Conservation (phyloP, 169 alveolate species). For the Plasmodium gallinaceum region DNA sequence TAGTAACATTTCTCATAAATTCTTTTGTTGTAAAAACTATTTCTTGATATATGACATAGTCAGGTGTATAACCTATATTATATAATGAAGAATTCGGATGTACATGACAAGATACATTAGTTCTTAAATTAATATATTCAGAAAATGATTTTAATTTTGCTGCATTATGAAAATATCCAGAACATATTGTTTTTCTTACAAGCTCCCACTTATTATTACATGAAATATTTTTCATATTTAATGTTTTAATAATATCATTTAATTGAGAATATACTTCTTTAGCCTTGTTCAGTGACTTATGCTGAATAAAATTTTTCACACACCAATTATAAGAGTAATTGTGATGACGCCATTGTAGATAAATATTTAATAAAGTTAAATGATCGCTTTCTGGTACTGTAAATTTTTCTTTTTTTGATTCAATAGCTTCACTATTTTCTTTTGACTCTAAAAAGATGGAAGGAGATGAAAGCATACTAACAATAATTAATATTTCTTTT, state of each 20-base stretch:
- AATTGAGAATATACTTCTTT: slow-evolving; percentile 87
- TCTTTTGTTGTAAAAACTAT: slow-evolving; percentile 98
- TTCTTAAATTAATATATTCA: slow-evolving; percentile 97
- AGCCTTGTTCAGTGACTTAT: slow-evolving; percentile 77
- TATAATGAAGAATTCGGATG: slow-evolving; percentile 99
- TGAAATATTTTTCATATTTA: slow-evolving; percentile 67
- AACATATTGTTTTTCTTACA: slow-evolving; percentile 97
- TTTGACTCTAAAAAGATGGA: slow-evolving; percentile 98
- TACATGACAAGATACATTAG: slow-evolving; percentile 97
- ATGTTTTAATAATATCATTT: slow-evolving; percentile 90
- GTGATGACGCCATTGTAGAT: slow-evolving; percentile 97
- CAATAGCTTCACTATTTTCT: slow-evolving; percentile 93
- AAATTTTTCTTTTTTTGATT: slow-evolving; percentile 97
- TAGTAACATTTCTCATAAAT: slow-evolving; percentile 97
- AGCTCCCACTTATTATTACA: slow-evolving; percentile 82
- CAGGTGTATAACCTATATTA: slow-evolving; percentile 99
- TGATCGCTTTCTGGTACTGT: slow-evolving; percentile 99
- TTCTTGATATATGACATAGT: slow-evolving; percentile 99
- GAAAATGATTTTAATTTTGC: slow-evolving; percentile 98
- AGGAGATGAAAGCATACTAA: slow-evolving; percentile 98
- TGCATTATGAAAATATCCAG: slow-evolving; percentile 99
- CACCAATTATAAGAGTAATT: slow-evolving; percentile 84
- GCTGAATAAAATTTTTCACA: slow-evolving; percentile 81
- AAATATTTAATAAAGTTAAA: slow-evolving; percentile 97
- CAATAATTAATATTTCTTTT: slow-evolving; percentile 96